These are phyloP conservation scores for Penicillium fimorum DNA, from an alignment of 495 filamentous ascomycete genomes.

Conservation along the genomic window DNA sequence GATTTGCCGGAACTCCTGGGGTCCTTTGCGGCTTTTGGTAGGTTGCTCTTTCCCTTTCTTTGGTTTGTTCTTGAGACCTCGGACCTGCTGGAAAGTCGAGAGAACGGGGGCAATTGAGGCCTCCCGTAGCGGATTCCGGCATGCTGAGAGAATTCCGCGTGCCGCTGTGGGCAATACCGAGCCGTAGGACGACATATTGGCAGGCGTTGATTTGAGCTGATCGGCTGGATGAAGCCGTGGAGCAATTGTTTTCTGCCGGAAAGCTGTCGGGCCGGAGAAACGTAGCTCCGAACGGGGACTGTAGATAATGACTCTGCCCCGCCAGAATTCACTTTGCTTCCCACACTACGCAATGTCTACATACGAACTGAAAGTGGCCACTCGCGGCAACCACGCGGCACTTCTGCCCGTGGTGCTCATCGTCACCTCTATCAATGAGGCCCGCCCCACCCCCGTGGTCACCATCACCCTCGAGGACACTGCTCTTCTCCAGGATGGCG, in stretches of 20 bases:
- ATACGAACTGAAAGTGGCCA: conserved; percentile 55
- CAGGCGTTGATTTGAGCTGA: conserved; percentile 16
- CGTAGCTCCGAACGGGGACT: conserved; percentile 27
- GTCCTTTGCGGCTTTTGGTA: conserved; percentile 64
- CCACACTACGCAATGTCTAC: conserved; percentile 32
- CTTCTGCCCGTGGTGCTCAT: conserved; percentile 50
- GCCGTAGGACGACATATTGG: conserved; percentile 42
- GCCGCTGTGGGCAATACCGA: conserved; percentile 41
- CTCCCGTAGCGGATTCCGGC: conserved; percentile 32
- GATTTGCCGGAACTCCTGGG: conserved; percentile 59
- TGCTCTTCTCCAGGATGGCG: conserved; percentile 40
- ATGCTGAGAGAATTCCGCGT: conserved; percentile 40
- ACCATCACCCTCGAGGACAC: conserved; percentile 48
- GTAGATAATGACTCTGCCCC: conserved; percentile 27
- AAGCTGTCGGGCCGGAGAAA: conserved; percentile 39
- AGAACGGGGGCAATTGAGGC: conserved; percentile 37
- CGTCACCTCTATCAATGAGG: conserved; percentile 50
- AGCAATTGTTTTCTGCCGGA: conserved; percentile 42
- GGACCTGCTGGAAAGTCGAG: conserved; percentile 38
- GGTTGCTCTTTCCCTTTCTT: conserved; percentile 48
- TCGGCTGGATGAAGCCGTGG: conserved; percentile 7
- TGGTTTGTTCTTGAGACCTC: conserved; percentile 36
- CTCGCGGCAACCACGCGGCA: conserved; percentile 57
- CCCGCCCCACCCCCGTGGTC: conserved; percentile 43
- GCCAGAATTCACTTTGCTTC: conserved; percentile 15